Percentiles rank a stretch among this genome's conserved stretches.
phyloP scores from a whole-genome alignment of 768 basidiomycete species.

The Lyophyllum semitale region DNA sequence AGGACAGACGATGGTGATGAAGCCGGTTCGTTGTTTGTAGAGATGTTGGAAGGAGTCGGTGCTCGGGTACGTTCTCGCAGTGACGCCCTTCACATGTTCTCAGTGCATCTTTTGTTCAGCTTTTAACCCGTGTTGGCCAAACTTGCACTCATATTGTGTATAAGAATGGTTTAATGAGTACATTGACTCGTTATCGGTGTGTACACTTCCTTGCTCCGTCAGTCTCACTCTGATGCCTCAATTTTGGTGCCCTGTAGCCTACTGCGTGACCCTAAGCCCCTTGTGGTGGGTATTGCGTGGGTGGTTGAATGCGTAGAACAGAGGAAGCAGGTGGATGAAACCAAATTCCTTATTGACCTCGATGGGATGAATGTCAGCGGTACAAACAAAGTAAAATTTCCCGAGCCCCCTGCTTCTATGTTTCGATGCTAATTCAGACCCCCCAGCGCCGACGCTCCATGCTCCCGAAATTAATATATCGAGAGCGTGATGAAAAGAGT shows the following conservation, averaged over 20 bases:
- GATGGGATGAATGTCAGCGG: conserved; percentile 60
- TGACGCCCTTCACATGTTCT: background rate
- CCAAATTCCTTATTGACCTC: conserved; percentile 64
- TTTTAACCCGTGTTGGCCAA: conserved; percentile 65
- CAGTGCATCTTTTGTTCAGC: conserved; percentile 34
- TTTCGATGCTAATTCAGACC: conserved; percentile 1
- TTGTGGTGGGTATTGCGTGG: conserved; percentile 85
- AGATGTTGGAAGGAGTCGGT: conserved; percentile 79
- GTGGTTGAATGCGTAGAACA: conserved; percentile 85
- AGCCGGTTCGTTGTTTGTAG: conserved; percentile 77
- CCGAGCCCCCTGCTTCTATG: background rate
- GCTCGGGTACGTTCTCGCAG: conserved; percentile 57
- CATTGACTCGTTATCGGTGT: conserved; percentile 71
- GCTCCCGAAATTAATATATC: conserved; percentile 61
- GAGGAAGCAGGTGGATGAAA: conserved; percentile 62
- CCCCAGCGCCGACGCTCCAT: conserved; percentile 72
- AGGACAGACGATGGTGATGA: conserved; percentile 83
- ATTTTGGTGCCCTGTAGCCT: conserved; percentile 36
- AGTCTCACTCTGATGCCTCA: background rate
- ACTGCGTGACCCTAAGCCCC: conserved; percentile 67
- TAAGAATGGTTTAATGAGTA: conserved; percentile 80
- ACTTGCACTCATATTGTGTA: conserved; percentile 84
- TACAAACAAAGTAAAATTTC: conserved; percentile 54
- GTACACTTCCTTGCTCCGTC: conserved; percentile 15
- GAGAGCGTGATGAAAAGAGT: conserved; percentile 23